phyloP scores from a whole-genome alignment of 495 filamentous ascomycete genomes.

The Penicillium paxilli region DNA sequence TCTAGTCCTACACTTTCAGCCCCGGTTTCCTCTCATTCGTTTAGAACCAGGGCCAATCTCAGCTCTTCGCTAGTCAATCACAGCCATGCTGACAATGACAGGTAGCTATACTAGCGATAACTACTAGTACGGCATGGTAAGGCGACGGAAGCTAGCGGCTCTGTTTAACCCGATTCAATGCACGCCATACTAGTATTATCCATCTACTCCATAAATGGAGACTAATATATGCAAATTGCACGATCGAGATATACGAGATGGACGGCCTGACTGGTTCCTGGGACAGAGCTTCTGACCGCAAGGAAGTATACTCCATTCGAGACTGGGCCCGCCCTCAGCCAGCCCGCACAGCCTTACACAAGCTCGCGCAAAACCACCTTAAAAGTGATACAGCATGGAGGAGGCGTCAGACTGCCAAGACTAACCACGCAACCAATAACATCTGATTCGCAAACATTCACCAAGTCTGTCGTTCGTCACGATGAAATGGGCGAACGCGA shows the following conservation, averaged over 20 bases:
- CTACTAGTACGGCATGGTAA: no score
- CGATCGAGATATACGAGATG: not conserved
- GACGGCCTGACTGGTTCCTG: not conserved
- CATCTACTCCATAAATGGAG: not conserved
- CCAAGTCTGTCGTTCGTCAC: not conserved
- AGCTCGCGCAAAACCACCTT: not conserved
- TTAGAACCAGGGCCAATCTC: not conserved
- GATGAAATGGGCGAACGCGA: not conserved
- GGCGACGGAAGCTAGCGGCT: no score
- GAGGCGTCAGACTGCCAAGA: not conserved
- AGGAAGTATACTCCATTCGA: not conserved
- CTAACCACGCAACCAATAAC: not conserved
- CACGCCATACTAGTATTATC: no score
- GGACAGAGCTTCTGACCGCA: no score
- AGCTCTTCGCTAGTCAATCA: not conserved
- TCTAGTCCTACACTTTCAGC: constrained; percentile 1
- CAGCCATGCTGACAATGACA: not conserved
- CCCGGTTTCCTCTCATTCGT: not conserved
- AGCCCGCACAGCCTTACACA: constrained; percentile 1
- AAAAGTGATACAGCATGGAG: not conserved
- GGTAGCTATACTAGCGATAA: not conserved
- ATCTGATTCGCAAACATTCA: not conserved
- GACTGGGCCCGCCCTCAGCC: not conserved
- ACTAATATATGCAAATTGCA: not conserved
- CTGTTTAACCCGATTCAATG: no score